These are phyloP conservation scores for Sordariomycetes sp. DNA, from an alignment of 2,329 filamentous ascomycete species.

Conservation along the genomic window DNA sequence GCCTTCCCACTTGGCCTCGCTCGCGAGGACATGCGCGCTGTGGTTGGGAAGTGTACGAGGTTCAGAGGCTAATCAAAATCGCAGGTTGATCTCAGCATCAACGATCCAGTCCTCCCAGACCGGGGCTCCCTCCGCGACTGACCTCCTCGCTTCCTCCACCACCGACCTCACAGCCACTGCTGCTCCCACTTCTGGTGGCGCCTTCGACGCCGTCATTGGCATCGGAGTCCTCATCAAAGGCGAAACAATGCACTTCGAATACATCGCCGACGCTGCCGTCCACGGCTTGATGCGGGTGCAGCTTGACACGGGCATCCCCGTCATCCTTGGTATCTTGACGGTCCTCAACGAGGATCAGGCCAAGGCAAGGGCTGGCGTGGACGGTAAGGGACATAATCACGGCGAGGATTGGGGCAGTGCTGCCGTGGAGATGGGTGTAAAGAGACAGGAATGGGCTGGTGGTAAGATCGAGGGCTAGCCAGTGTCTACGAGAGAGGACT, in stretches of 20 bases:
- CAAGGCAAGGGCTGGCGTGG: constrained; percentile 69
- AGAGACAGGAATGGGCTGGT: constrained; percentile 74
- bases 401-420: constrained; percentile 94
- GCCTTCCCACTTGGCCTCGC: constrained; percentile 1
- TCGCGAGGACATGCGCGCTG: background rate
- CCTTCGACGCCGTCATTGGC: constrained; percentile 91
- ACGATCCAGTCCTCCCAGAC: constrained; percentile 69
- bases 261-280: constrained; percentile 85
- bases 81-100: constrained; percentile 73
- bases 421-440: constrained; percentile 87
- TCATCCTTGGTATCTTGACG: constrained; percentile 88
- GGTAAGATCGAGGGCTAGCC: constrained; percentile 47
- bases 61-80: background rate
- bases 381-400: constrained; percentile 70
- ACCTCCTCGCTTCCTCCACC: constrained; percentile 62
- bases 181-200: constrained; percentile 34
- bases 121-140: constrained; percentile 57
- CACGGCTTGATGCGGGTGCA: constrained; percentile 93
- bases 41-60: background rate
- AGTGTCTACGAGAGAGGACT: background rate
- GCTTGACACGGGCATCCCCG: constrained; percentile 77
- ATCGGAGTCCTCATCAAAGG: constrained; percentile 97
- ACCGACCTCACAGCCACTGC: constrained; percentile 53
- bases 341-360: constrained; percentile 85
- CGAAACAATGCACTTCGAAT: constrained; percentile 99